These are phyloP conservation scores for Neofusicoccum sp. DNA, from an alignment of 2,329 filamentous ascomycete species.

Conservation along the genomic window DNA sequence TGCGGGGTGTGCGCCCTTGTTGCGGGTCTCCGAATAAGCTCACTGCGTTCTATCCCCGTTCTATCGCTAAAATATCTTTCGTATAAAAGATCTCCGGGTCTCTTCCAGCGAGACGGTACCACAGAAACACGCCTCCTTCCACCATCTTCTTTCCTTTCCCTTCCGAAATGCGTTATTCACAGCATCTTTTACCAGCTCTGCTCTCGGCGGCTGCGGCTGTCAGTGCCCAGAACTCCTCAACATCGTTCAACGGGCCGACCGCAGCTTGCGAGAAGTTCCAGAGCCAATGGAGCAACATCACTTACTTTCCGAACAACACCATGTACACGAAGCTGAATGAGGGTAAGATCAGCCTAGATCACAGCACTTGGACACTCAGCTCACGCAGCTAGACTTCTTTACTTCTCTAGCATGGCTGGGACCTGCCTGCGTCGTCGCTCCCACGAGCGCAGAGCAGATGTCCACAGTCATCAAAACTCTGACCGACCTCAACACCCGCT, in stretches of 20 bases:
- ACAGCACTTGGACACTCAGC: neutral
- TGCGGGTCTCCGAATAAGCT: neutral
- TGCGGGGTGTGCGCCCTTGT: neutral
- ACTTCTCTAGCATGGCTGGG: neutral
- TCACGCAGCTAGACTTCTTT: neutral
- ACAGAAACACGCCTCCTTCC: neutral
- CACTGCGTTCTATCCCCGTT: neutral
- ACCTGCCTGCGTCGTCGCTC: constrained; percentile 25
- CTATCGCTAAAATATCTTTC: neutral
- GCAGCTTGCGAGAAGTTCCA: neutral
- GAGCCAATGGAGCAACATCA: neutral
- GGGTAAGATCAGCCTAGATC: neutral
- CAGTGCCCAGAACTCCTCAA: neutral
- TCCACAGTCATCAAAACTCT: constrained; percentile 23
- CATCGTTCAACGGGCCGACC: neutral
- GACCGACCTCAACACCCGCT: constrained; percentile 19
- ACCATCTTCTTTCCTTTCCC: neutral
- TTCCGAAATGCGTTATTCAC: neutral
- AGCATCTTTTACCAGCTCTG: neutral
- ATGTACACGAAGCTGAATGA: neutral
- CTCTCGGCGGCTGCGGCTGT: neutral
- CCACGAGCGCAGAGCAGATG: constrained; percentile 21
- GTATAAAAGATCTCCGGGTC: neutral
- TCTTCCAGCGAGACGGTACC: neutral
- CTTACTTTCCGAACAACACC: neutral